A percentile compares a stretch with the other conserved stretches of the same genome.
These are phyloP conservation scores for Globisporangium rhizosaccharum DNA, from an alignment of 352 stramenopile species.

Conservation along the genomic window DNA sequence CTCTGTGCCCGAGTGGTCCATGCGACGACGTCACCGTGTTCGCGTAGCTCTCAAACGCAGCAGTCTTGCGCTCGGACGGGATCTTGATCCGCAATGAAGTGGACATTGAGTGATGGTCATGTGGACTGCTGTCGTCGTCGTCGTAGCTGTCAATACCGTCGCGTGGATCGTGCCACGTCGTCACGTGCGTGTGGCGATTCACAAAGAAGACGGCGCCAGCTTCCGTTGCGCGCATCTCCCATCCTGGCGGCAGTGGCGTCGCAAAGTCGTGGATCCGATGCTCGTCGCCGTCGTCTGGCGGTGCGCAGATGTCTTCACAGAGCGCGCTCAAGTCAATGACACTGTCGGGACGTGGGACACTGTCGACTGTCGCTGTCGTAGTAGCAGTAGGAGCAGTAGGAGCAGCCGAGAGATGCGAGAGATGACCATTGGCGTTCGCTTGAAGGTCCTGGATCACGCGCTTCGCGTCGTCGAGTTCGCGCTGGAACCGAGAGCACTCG, in stretches of 20 bases:
- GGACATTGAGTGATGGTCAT: no score
- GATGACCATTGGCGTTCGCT: not conserved
- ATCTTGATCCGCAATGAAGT: slow-evolving; percentile 2
- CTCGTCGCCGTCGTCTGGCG: slow-evolving; percentile 49
- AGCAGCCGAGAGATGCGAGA: no score
- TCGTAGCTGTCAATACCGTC: slow-evolving; percentile 5
- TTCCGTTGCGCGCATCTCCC: slow-evolving; percentile 78
- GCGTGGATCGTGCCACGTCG: slow-evolving; percentile 72
- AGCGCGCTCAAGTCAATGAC: slow-evolving; percentile 20
- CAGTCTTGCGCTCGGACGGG: slow-evolving; percentile 5
- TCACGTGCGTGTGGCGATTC: slow-evolving; percentile 63
- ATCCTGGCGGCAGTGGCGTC: slow-evolving; percentile 61
- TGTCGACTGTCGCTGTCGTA: not conserved
- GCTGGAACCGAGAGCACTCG: not conserved
- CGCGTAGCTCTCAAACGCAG: slow-evolving; percentile 2
- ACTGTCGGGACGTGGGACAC: slow-evolving; percentile 1
- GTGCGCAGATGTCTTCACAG: slow-evolving; percentile 33
- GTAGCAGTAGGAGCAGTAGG: not conserved
- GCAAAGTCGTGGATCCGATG: slow-evolving; percentile 75
- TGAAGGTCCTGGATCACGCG: not conserved
- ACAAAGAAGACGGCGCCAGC: slow-evolving; percentile 74
- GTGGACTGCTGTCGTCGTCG: not conserved
- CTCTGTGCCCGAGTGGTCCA: not conserved
- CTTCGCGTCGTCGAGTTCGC: not conserved
- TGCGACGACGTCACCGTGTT: slow-evolving; percentile 6